Base-by-base conservation (phyloP, 305 asterid species). In the Ruellia speciosa region DNA sequence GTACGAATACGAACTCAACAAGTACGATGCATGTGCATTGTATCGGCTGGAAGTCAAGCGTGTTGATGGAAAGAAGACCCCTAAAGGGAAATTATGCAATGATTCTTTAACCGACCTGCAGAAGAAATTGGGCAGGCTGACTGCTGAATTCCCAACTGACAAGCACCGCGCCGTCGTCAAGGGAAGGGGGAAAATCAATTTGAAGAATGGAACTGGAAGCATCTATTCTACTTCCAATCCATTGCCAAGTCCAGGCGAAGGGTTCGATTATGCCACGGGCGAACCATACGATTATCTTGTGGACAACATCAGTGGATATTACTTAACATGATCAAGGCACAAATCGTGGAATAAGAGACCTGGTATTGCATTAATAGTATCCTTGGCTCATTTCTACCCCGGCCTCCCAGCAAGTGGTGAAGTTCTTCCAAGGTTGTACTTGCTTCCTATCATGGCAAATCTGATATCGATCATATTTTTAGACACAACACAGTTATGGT, bases 21-120 rank as follows among this genome's bases (percentile, higher is more conserved):
- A 75, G 35, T 85, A 77, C 49, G 86, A 78, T 40, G 79, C 73
- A 0, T 89, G 88, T 46, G 97, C 99, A 18, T 67, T 93, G 60
- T 93, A 93, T 60, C 84, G 97, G 69, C 78, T 93, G 82, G 97
- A 93, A 71, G 77, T 84, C 45, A 93, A 93, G 79, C 92, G 87
- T 17, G 93, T 71, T 50, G 95, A 85, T 55, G 87, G 86, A 50
- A 93, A 93, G 76, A 89, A 89, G 67, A 70, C 74, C 18, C 87
- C 92, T 8, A 93, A 89, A 67, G 96, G 97, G 20, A 92, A 86
- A 64, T 43, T 77, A 59, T 67, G 69, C 60, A 77, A 77, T 47
- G 94, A 79, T 39, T 72, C 92, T 19, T 84, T 93, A 56, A 83
- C 94, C 58, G 99, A 81, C 75, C 73, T 93, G 80, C 99, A 93